Base-by-base conservation (phyloP, 306 rosid genomes). In the Glycine latifolia region DNA sequence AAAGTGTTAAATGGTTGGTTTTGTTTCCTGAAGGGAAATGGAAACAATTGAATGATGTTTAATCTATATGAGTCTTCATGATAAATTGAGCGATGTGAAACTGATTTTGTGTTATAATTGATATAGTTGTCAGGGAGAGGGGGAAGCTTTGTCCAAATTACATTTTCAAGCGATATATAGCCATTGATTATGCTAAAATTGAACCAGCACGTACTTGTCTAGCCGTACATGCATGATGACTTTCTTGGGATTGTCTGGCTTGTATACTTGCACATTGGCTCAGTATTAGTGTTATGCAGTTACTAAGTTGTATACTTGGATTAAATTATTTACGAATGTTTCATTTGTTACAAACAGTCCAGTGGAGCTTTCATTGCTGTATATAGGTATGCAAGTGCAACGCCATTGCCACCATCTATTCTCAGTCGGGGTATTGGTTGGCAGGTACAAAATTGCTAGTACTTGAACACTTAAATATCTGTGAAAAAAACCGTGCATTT, bases 371-470 rank as follows among this genome's bases (percentile, higher is more conserved):
- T 95, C 87, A 73, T 90, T 80, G 97, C 89, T 16, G 94, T 93
- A 2, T 84, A 93, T 79, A 93, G 99, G 87, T 95, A 79, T 88
- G 94, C 97, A 56, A 95, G 99, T 88, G 99, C 99, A 58, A 95
- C 99, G 69, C 91, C 87, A 33, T 49, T 93, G 76, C 99, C 99
- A 0, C 97, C 99, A 74, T 86, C 99, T 55, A 89, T 95, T 87
- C 93, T 93, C 71, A 95, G 99, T 71, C 92, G 99, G 65, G 99
- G 97, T 37, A 83, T 95, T 77, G 99, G 97, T 85, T 95, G 99
- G 99, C 99, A 95, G 99, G 99, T 95, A 87, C 3, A 11, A 47
- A 78, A 33, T 69, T 70, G 26, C 68, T 50, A 62, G 43, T 59
- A 41, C 60, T 73, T 60, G 3, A 46, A 73, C 12, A 43, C 75